Evolutionary conservation across 2,329 filamentous ascomycete species (phyloP), one percentile per base, ranked within the genome.

Genomic region (Fusarium sororula): DNA sequence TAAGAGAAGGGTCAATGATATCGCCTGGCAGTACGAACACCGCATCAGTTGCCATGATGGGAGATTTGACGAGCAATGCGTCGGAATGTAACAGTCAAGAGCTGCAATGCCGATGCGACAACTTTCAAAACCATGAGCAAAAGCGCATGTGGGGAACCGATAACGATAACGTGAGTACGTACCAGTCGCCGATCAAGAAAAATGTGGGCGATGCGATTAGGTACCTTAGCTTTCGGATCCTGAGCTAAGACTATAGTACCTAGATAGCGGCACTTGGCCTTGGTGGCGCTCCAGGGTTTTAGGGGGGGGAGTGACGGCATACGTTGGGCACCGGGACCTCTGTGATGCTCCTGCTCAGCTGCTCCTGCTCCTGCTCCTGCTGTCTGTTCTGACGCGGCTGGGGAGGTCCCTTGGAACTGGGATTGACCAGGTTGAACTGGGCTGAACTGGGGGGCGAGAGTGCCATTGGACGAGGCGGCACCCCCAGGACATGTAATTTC

Each of bases 21-120:
- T 98, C 95, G 75, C 96, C 95, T 1, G 96, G 96, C 12, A 98
- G 89, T 70, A 98, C 89, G 71, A 96, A 85, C 53, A 84, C 84
- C n/a, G 86, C 83, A 35, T 90, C 85, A 39, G 87, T 84, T 30
- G 88, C 82, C 90, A 93, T 93, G 53, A 51, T 79, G 74, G 51
- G 20, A n/a, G 35, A 53, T 28, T 66, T 17, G 55, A 53, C 15
- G 37, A 66, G 48, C 65, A 58, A 47, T 37, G 56, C 28, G 38
- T 57, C 22, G 32, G 22, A 55, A 30, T 32, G 30, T 26, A 56
- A 67, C 51, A 24, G n/a, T 59, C 22, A 41, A 53, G 47, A 41
- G 38, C n/a, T 57, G 28, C 24, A 50, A 66, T n/a, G 24, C 56
- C 22, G 48, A 77, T 75, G 75, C 62, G 66, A 70, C 67, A 58